These are phyloP conservation scores for Eucalyptus melliodora DNA, from an alignment of 345 rosid species.

Conservation along the genomic window DNA sequence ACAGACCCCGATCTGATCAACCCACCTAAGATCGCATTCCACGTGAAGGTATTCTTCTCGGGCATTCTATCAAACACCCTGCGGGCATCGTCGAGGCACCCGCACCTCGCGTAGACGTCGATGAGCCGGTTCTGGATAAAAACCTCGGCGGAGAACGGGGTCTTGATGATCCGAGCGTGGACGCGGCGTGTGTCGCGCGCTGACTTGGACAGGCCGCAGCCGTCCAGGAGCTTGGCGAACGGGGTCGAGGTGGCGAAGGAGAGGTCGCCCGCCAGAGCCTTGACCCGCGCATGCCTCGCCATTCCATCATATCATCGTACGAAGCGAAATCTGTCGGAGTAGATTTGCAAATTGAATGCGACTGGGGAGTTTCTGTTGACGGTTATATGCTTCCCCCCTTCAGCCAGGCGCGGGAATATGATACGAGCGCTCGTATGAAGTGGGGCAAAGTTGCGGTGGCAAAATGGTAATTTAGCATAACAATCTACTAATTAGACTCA, in stretches of 20 bases:
- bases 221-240: conserved; percentile 56
- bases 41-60: conserved; percentile 42
- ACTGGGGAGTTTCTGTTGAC: neutral
- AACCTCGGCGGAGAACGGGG: too few species aligned
- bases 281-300: conserved; percentile 35
- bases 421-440: too few species aligned
- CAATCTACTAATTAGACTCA: too few species aligned
- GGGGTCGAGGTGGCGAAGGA: conserved; percentile 37
- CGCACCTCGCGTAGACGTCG: neutral
- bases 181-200: conserved; percentile 3
- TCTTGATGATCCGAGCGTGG: too few species aligned
- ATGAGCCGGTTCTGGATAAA: too few species aligned
- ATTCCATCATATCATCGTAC: conserved; percentile 26
- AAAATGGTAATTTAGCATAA: too few species aligned
- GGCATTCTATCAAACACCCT: conserved; percentile 62
- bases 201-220: conserved; percentile 35
- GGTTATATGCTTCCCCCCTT: neutral
- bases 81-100: conserved; percentile 33
- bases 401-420: too few species aligned
- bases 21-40: conserved; percentile 50
- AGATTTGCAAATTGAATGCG: neutral
- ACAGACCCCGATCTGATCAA: conserved; percentile 34
- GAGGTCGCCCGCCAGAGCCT: conserved; percentile 16
- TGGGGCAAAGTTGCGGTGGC: too few species aligned
- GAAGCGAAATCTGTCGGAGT: neutral